Percentiles rank a stretch among this genome's conserved stretches.
Evolutionary conservation across 169 alveolate species (phyloP).

Genomic region (Theileria parva): DNA sequence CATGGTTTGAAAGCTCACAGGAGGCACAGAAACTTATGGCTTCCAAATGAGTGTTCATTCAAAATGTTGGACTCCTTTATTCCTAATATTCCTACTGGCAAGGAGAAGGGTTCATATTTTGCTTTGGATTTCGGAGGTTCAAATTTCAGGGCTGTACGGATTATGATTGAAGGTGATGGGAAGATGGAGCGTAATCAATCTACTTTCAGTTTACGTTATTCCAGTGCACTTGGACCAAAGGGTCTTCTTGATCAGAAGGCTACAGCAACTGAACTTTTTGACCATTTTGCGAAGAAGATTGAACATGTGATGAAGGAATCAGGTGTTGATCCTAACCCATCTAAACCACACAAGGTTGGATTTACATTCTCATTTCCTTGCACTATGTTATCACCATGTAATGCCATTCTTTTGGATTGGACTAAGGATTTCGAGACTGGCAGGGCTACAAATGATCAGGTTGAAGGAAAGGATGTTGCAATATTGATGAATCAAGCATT

Average conservation of each 20-base stretch:
- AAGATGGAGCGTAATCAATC: slow-evolving; percentile 75
- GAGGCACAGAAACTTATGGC: slow-evolving; percentile 75
- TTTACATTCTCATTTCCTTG: slow-evolving; percentile 87
- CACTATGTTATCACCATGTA: slow-evolving; percentile 69
- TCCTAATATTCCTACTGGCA: slow-evolving; percentile 81
- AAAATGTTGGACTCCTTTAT: slow-evolving; percentile 87
- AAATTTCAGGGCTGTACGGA: slow-evolving; percentile 83
- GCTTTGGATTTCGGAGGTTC: slow-evolving; percentile 91
- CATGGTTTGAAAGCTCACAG: slow-evolving; percentile 77
- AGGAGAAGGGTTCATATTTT: slow-evolving; percentile 84
- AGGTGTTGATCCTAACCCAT: slow-evolving; percentile 71
- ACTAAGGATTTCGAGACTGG: slow-evolving; percentile 92
- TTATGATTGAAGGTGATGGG: slow-evolving; percentile 80
- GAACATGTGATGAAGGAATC: slow-evolving; percentile 66
- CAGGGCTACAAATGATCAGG: slow-evolving; percentile 84
- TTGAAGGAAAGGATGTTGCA: slow-evolving; percentile 89
- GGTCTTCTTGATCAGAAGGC: slow-evolving; percentile 82
- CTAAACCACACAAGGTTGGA: slow-evolving; percentile 70
- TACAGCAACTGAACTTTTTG: slow-evolving; percentile 80
- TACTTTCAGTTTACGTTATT: slow-evolving; percentile 65
- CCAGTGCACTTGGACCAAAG: slow-evolving; percentile 75
- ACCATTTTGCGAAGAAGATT: slow-evolving; percentile 75
- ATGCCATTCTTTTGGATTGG: slow-evolving; percentile 83
- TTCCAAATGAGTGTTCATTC: slow-evolving; percentile 78
- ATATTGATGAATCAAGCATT: slow-evolving; percentile 81